Conservation (phyloP, 495 filamentous ascomycete species). For the Ramalina intermedia region DNA sequence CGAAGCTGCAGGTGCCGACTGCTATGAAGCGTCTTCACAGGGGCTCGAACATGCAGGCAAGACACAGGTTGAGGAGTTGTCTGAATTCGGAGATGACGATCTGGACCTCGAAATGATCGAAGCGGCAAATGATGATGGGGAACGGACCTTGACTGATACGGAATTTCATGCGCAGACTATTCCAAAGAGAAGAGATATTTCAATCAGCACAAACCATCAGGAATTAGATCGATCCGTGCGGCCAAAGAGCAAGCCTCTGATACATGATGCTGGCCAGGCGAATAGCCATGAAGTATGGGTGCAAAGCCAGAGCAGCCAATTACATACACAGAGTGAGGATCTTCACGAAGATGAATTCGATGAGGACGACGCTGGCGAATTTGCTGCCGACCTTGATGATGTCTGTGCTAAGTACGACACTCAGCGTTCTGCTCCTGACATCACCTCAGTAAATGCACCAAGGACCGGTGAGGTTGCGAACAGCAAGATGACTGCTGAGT, state of each 20-base stretch:
- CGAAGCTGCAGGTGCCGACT: background rate
- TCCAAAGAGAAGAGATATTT: background rate
- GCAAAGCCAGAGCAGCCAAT: too few relatives aligned
- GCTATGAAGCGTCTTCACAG: background rate
- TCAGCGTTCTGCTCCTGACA: conserved; percentile 13
- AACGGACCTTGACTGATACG: background rate
- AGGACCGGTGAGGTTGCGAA: background rate
- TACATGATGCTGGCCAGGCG: too few relatives aligned
- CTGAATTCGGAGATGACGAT: conserved; percentile 48
- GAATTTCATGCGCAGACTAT: background rate
- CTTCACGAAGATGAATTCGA: conserved; percentile 40
- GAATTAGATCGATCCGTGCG: background rate
- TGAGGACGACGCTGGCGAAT: conserved; percentile 35
- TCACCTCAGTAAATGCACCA: background rate
- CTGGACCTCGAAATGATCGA: conserved; percentile 41
- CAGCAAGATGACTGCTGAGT: background rate
- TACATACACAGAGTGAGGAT: too few relatives aligned
- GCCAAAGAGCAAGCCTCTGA: background rate
- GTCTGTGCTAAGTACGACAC: conserved; percentile 39
- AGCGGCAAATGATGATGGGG: conserved; percentile 20
- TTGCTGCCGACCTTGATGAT: conserved; percentile 42
- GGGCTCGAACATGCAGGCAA: background rate
- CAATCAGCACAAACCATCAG: background rate
- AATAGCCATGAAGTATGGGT: too few relatives aligned
- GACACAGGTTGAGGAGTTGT: conserved; percentile 21